A percentile compares a stretch with the other conserved stretches of the same genome.
Evolutionary conservation across 495 filamentous ascomycete species (phyloP).

Genomic region (Hypoxylon rickii): DNA sequence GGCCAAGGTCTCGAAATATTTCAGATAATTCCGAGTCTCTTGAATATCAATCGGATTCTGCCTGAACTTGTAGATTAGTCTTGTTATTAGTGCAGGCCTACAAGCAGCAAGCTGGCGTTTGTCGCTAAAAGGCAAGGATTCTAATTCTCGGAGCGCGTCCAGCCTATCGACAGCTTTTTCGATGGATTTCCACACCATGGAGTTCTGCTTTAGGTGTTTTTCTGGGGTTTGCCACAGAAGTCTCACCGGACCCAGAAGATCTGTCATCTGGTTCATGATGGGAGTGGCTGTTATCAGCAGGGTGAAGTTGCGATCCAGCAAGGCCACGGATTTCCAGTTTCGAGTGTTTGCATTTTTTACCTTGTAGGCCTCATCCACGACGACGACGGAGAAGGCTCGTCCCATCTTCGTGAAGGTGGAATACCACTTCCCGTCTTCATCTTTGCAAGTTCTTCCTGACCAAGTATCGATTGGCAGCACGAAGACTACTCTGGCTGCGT

Average conservation of each 20-base stretch:
- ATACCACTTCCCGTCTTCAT: not conserved
- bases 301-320: slow-evolving; percentile 30
- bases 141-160: no score
- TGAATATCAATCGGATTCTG: slow-evolving; percentile 25
- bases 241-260: slow-evolving; percentile 27
- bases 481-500: slow-evolving; percentile 12
- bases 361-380: slow-evolving; percentile 38
- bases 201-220: no score
- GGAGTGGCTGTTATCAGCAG: slow-evolving; percentile 37
- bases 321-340: slow-evolving; percentile 28
- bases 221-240: slow-evolving; percentile 27
- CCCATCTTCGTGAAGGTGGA: slow-evolving; percentile 20
- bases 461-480: slow-evolving; percentile 34
- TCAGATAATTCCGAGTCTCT: slow-evolving; percentile 21
- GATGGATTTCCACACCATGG: not conserved
- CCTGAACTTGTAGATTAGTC: no score
- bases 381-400: slow-evolving; percentile 33
- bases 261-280: slow-evolving; percentile 27
- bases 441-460: slow-evolving; percentile 26
- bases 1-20: slow-evolving; percentile 31
- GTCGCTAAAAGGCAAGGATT: not conserved
- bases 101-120: slow-evolving; percentile 28
- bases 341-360: slow-evolving; percentile 16
- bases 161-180: no score
- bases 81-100: slow-evolving; percentile 14